Evolutionary conservation across 2,329 filamentous ascomycete species (phyloP).

Genomic region (Albophoma yamanashiensis): DNA sequence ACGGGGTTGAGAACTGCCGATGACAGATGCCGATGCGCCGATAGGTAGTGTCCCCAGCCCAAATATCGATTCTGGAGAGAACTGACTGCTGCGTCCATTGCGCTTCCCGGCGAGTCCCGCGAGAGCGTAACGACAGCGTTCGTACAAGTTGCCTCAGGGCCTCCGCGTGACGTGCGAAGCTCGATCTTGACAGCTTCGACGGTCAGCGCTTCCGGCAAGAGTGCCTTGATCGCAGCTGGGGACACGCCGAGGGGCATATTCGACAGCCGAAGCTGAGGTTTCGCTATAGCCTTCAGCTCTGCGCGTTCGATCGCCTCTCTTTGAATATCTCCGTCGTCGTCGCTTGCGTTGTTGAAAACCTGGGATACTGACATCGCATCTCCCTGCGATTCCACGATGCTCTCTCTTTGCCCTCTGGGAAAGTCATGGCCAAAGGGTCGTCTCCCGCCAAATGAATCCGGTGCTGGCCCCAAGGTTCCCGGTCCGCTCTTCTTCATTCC

Average conservation of each 20-base stretch:
- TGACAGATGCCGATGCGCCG: slow-evolving; percentile 71
- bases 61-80: slow-evolving; percentile 73
- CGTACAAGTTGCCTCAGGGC: slow-evolving; percentile 57
- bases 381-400: slow-evolving; percentile 22
- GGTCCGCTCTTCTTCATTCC: slow-evolving; percentile 49
- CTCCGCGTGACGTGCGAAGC: slow-evolving; percentile 37
- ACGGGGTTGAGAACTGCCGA: slow-evolving; percentile 49
- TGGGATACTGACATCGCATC: slow-evolving; percentile 50
- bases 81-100: slow-evolving; percentile 74
- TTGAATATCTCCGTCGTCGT: slow-evolving; percentile 37
- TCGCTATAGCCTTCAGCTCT: slow-evolving; percentile 48
- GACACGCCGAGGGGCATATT: slow-evolving; percentile 52
- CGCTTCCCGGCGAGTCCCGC: slow-evolving; percentile 68
- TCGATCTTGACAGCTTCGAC: slow-evolving; percentile 68
- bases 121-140: slow-evolving; percentile 74
- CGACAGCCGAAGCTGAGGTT: slow-evolving; percentile 51
- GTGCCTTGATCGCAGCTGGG: slow-evolving; percentile 46
- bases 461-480: slow-evolving; percentile 47
- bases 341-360: slow-evolving; percentile 62
- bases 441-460: slow-evolving; percentile 40
- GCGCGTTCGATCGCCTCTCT: slow-evolving; percentile 28
- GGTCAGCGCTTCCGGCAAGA: slow-evolving; percentile 47
- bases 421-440: slow-evolving; percentile 34
- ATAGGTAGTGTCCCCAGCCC: slow-evolving; percentile 74
- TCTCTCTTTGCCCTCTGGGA: slow-evolving; percentile 22